Conservation (phyloP, 257 asterid genomes). For the Vinca minor region DNA sequence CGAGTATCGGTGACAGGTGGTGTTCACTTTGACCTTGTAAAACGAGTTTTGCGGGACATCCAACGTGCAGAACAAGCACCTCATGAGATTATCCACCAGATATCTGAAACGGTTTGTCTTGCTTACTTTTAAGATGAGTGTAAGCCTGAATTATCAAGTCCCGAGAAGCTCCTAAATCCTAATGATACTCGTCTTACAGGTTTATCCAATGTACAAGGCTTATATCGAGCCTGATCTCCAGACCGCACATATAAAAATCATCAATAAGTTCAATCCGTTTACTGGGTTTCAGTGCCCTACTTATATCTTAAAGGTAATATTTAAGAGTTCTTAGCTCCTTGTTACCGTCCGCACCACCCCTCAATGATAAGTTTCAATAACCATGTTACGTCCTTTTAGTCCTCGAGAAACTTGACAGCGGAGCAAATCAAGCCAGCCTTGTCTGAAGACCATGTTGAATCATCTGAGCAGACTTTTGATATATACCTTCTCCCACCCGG, state of each 20-base stretch:
- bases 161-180: conserved; percentile 17
- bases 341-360: neutral
- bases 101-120: conserved; percentile 84
- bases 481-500: conserved; percentile 98
- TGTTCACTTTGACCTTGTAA: conserved; percentile 96
- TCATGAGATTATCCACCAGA: conserved; percentile 93
- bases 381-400: conserved; percentile 36
- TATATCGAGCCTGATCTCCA: conserved; percentile 94
- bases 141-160: conserved; percentile 3
- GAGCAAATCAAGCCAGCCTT: conserved; percentile 66
- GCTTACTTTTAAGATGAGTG: conserved; percentile 12
- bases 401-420: conserved; percentile 41
- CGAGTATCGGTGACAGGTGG: conserved; percentile 95
- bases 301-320: conserved; percentile 76
- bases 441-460: conserved; percentile 57
- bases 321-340: conserved; percentile 5
- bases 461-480: conserved; percentile 76
- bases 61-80: conserved; percentile 98
- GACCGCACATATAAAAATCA: conserved; percentile 90
- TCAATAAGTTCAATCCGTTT: conserved; percentile 91
- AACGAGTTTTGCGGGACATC: conserved; percentile 91
- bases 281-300: conserved; percentile 95
- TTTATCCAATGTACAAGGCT: conserved; percentile 98
- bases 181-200: conserved; percentile 45
- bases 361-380: neutral